These are phyloP conservation scores for Neopestalotiopsis rosae DNA, from an alignment of 2,329 filamentous ascomycete species.

Conservation along the genomic window DNA sequence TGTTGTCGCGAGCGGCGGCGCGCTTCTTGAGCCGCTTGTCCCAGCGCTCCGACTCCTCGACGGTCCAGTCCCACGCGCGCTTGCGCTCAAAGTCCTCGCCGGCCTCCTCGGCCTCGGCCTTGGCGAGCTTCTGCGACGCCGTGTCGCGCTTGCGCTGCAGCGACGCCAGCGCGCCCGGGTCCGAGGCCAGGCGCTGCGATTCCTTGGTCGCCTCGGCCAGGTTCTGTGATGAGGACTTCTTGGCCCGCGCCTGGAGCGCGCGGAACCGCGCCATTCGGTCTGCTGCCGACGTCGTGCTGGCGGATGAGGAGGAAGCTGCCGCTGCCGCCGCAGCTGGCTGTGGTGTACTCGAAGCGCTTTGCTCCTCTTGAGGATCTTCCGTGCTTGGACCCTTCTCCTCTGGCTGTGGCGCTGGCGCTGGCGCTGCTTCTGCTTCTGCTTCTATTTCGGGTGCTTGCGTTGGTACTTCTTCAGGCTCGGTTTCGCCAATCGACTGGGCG, in stretches of 20 bases:
- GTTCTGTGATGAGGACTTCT: constrained; percentile 75
- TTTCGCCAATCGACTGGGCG: constrained; percentile 27
- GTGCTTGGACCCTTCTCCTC: constrained; percentile 19
- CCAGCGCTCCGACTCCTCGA: constrained; percentile 94
- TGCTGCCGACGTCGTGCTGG: constrained; percentile 50
- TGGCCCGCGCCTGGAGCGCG: constrained; percentile 80
- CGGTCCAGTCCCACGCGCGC: constrained; percentile 97
- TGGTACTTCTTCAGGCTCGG: constrained; percentile 25
- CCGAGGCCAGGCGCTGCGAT: constrained; percentile 77
- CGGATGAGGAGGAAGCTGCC: constrained; percentile 42
- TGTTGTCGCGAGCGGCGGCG: constrained; percentile 78
- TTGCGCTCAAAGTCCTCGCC: constrained; percentile 97
- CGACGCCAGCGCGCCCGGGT: constrained; percentile 77
- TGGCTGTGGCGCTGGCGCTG: constrained; percentile 26
- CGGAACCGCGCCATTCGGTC: constrained; percentile 85
- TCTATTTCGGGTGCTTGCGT: constrained; percentile 15
- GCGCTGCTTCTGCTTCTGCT: constrained; percentile 25
- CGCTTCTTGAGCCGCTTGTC: constrained; percentile 90
- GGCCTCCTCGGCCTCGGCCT: constrained; percentile 83
- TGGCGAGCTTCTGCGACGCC: constrained; percentile 89
- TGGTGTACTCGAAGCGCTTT: neutral
- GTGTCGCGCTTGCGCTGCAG: constrained; percentile 87
- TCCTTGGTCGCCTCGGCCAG: constrained; percentile 84
- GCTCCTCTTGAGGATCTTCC: neutral
- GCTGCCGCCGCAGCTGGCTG: constrained; percentile 29